A percentile compares a stretch with the other conserved stretches of the same genome.
phyloP scores from a whole-genome alignment of 2,329 filamentous ascomycete species.

The Ophiostoma triangulosporum region DNA sequence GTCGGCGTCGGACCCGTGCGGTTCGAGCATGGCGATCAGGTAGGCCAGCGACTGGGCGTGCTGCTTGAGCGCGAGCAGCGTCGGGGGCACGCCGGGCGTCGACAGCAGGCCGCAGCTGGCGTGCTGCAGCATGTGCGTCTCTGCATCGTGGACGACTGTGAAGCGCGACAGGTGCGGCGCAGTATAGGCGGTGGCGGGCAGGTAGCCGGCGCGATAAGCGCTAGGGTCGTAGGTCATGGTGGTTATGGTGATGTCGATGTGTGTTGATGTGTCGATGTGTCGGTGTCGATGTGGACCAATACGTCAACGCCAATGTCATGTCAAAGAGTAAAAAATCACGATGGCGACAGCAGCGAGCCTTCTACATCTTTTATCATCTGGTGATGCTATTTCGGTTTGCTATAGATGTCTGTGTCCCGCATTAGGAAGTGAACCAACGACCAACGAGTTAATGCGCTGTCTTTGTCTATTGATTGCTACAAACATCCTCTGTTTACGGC shows the following conservation, averaged over 20 bases:
- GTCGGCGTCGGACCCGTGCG: constrained; percentile 15
- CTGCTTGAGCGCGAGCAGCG: constrained; percentile 43
- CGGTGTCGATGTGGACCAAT: neutral
- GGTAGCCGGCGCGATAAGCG: constrained; percentile 12
- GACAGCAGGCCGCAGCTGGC: constrained; percentile 47
- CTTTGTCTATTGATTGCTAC: neutral
- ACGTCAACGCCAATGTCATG: neutral
- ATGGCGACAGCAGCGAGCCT: neutral
- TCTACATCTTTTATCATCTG: neutral
- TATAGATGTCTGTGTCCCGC: neutral
- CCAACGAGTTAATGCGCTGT: neutral
- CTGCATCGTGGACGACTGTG: constrained; percentile 21
- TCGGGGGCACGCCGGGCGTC: constrained; percentile 35
- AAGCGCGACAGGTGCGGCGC: constrained; percentile 28
- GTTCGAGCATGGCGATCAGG: constrained; percentile 35
- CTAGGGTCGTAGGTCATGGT: constrained; percentile 8
- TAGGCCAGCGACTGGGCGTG: constrained; percentile 44
- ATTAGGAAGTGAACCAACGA: neutral
- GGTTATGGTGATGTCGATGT: neutral
- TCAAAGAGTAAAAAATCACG: neutral
- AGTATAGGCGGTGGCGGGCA: constrained; percentile 27
- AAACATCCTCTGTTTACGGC: too few species aligned
- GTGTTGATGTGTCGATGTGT: neutral
- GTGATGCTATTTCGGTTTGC: neutral
- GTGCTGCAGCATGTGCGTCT: constrained; percentile 26